A percentile compares a stretch with the other conserved stretches of the same genome.
These are phyloP conservation scores for Colletotrichum agaves DNA, from an alignment of 2,329 filamentous ascomycete species.

Conservation along the genomic window DNA sequence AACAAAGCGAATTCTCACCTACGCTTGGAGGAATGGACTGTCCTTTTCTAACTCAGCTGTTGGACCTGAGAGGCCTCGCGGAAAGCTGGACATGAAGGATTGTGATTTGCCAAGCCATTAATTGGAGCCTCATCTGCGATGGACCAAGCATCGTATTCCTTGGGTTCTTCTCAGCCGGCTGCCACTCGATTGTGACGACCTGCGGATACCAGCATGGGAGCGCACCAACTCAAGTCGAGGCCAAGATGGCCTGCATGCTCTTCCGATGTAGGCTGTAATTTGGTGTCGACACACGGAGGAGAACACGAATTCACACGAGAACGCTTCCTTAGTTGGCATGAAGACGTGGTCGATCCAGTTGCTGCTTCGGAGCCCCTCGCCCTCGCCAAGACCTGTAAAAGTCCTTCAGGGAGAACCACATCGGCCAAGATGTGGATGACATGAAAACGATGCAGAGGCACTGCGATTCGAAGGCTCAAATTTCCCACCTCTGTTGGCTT, in stretches of 20 bases:
- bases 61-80: too few relatives aligned
- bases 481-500: neutral
- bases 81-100: neutral
- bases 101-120: neutral
- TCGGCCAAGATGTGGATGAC: neutral
- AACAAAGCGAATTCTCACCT: too few relatives aligned
- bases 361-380: neutral
- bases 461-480: neutral
- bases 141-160: neutral
- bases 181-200: conserved; percentile 10
- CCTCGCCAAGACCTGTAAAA: neutral
- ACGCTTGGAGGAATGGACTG: too few relatives aligned
- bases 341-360: conserved; percentile 5
- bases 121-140: conserved; percentile 19
- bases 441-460: neutral
- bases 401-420: neutral
- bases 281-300: neutral
- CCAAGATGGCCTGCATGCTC: neutral
- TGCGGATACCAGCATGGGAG: conserved; percentile 23
- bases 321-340: neutral
- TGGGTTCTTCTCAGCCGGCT: neutral
- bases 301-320: neutral
- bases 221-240: neutral
- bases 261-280: neutral
- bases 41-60: too few relatives aligned